A percentile compares a stretch with the other conserved stretches of the same genome.
phyloP scores from a whole-genome alignment of 176 grass and related monocot genomes.

The Olyra latifolia region DNA sequence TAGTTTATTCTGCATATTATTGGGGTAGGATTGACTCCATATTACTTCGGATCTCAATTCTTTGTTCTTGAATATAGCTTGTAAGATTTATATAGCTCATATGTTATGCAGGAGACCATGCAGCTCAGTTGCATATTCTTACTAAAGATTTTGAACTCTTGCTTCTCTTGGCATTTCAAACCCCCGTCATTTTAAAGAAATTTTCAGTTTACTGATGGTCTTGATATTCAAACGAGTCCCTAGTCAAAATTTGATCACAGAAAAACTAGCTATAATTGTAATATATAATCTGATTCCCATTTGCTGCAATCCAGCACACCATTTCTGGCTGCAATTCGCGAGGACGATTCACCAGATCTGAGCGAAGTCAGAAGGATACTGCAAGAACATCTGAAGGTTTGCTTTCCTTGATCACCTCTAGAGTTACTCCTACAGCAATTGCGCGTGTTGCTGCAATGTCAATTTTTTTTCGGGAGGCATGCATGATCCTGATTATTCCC shows the following conservation, averaged over 20 bases:
- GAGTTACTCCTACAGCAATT: neutral
- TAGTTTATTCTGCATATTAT: conserved; percentile 2
- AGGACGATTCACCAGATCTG: conserved; percentile 84
- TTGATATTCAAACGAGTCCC: neutral
- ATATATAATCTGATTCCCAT: neutral
- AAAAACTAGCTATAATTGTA: conserved; percentile 1
- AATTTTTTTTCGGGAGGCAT: neutral
- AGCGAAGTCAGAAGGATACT: conserved; percentile 75
- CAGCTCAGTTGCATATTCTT: neutral
- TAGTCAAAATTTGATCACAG: neutral
- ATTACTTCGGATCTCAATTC: neutral
- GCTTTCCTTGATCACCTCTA: neutral
- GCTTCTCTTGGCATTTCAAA: neutral
- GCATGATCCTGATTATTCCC: neutral
- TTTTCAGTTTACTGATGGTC: neutral
- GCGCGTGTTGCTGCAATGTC: neutral
- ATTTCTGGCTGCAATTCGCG: conserved; percentile 68
- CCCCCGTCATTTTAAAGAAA: neutral
- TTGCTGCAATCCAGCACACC: conserved; percentile 57
- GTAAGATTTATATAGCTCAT: neutral
- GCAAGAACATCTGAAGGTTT: conserved; percentile 64
- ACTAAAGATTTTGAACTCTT: conserved; percentile 3
- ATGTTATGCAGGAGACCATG: neutral
- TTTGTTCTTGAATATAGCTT: neutral
- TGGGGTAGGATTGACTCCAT: neutral